Conservation (phyloP, 768 basidiomycete genomes). For the Collybia nuda region DNA sequence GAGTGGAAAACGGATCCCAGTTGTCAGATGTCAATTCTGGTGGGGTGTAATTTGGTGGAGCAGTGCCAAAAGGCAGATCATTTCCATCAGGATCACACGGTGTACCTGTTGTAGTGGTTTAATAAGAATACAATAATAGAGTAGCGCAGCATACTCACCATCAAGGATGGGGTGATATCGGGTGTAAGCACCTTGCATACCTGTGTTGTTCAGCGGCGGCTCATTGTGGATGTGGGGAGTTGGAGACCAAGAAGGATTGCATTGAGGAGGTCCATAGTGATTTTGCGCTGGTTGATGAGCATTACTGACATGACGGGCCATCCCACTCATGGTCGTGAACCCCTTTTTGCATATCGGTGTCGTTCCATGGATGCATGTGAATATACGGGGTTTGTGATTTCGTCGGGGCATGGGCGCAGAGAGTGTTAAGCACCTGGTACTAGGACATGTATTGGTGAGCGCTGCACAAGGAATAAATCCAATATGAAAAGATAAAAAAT, state of each 20-base stretch:
- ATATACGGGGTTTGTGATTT: conserved; percentile 1
- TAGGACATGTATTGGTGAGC: neutral
- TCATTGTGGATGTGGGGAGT: neutral
- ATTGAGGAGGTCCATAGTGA: neutral
- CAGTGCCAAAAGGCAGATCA: neutral
- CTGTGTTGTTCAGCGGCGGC: neutral
- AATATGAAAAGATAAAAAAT: neutral
- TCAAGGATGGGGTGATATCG: neutral
- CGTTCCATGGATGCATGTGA: neutral
- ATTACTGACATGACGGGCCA: neutral
- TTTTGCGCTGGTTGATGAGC: neutral
- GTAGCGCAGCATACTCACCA: neutral
- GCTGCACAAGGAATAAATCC: no score
- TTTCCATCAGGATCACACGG: neutral
- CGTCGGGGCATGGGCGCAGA: neutral
- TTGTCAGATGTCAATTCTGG: neutral
- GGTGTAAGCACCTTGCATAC: neutral
- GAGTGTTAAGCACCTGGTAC: neutral
- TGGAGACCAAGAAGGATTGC: neutral
- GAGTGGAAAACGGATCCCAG: conserved; percentile 4
- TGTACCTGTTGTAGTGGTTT: neutral
- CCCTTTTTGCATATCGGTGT: neutral
- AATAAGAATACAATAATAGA: neutral
- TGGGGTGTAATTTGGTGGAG: neutral
- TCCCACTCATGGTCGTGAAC: neutral